Percentiles rank a stretch among this genome's conserved stretches.
These are phyloP conservation scores for Trebouxia sp. DNA, from an alignment of 139 green algal species.

Conservation along the genomic window DNA sequence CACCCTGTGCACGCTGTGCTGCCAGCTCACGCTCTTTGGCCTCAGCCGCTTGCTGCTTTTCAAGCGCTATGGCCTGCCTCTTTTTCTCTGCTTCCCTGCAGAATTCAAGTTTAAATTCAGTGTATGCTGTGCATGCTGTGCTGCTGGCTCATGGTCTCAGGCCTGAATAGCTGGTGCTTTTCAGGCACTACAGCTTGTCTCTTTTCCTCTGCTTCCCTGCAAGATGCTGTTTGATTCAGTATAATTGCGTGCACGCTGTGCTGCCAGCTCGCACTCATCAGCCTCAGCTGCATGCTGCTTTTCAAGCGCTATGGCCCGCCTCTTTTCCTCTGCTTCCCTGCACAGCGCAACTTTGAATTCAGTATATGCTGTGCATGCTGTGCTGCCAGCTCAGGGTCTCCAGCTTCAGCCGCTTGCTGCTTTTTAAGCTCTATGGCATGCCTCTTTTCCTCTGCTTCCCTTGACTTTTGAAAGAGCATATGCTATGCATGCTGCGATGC, in stretches of 20 bases:
- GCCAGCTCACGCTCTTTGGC: neutral
- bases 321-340: slow-evolving; percentile 9
- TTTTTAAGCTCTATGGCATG: too few species aligned
- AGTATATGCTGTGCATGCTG: neutral
- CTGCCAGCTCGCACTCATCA: neutral
- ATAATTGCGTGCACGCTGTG: slow-evolving; percentile 12
- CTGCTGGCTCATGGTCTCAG: neutral
- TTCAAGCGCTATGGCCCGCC: neutral
- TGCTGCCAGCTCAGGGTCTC: neutral
- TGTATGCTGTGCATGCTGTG: neutral
- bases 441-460: slow-evolving; percentile 9
- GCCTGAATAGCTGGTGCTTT: too few species aligned
- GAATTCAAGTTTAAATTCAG: too few species aligned
- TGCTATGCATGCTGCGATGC: slow-evolving; percentile 4
- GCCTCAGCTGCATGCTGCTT: slow-evolving; percentile 3
- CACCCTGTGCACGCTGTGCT: slow-evolving; percentile 14
- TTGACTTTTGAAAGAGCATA: too few species aligned
- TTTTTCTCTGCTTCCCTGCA: slow-evolving; percentile 13
- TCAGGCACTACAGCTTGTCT: too few species aligned
- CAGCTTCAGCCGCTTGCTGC: too few species aligned
- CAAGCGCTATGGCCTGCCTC: neutral
- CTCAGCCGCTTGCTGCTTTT: slow-evolving; percentile 15
- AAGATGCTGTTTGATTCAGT: too few species aligned
- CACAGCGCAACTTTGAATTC: neutral
- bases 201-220: too few species aligned